Percentiles rank a stretch among this genome's conserved stretches.
Conservation (phyloP, 768 basidiomycete genomes). For the Suillus spraguei region DNA sequence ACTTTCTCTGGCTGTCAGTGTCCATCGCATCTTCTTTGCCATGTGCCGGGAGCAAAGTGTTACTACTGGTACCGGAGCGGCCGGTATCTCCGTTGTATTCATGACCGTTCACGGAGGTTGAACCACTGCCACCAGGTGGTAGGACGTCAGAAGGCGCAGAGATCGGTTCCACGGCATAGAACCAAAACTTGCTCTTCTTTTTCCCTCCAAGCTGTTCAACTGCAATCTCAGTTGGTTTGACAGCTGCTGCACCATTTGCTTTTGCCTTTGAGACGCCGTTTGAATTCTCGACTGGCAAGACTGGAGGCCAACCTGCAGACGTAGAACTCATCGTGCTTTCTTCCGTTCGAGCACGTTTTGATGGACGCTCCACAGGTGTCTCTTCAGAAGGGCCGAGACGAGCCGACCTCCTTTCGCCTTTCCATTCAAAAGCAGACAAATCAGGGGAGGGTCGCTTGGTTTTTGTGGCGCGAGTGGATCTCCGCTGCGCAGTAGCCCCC, state of each 20-base stretch:
- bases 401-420: slow-evolving; percentile 73
- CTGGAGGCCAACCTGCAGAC: slow-evolving; percentile 38
- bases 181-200: slow-evolving; percentile 88
- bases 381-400: slow-evolving; percentile 63
- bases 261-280: slow-evolving; percentile 49
- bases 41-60: slow-evolving; percentile 11
- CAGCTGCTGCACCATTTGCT: slow-evolving; percentile 59
- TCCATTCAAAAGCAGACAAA: slow-evolving; percentile 61
- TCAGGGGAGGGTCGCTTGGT: slow-evolving; percentile 55
- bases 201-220: slow-evolving; percentile 76
- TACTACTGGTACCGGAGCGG: slow-evolving; percentile 12
- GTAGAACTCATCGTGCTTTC: slow-evolving; percentile 64
- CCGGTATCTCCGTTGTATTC: slow-evolving; percentile 16
- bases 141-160: slow-evolving; percentile 31
- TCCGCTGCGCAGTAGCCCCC: slow-evolving; percentile 42
- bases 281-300: slow-evolving; percentile 24
- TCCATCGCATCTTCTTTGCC: slow-evolving; percentile 22
- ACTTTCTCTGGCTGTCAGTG: slow-evolving; percentile 24
- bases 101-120: slow-evolving; percentile 25
- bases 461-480: slow-evolving; percentile 54
- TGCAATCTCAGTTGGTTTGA: slow-evolving; percentile 75
- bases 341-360: slow-evolving; percentile 78
- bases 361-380: slow-evolving; percentile 49
- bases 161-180: slow-evolving; percentile 81
- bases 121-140: slow-evolving; percentile 23